Evolutionary conservation across 169 alveolate genomes (phyloP).

Genomic region (Eimeria acervulina): DNA sequence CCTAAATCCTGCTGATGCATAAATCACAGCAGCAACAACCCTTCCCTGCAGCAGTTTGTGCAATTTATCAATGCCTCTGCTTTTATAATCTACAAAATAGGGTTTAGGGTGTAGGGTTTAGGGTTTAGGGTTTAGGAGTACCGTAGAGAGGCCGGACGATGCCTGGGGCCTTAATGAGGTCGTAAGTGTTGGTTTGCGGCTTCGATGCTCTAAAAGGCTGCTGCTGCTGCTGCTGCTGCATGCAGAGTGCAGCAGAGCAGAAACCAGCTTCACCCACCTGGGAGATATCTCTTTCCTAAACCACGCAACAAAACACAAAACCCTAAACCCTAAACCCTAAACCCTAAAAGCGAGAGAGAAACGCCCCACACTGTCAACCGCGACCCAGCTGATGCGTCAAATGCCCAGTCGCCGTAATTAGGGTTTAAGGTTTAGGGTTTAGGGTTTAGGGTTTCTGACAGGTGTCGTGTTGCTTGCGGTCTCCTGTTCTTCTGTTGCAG

Average conservation of each 20-base stretch:
- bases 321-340: no score
- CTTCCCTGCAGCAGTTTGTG: no score
- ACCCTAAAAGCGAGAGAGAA: no score
- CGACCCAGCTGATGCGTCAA: not conserved
- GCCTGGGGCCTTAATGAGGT: conserved; percentile 16
- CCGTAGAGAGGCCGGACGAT: conserved; percentile 55
- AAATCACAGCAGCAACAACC: no score
- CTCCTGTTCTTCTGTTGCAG: not conserved
- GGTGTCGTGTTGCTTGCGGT: not conserved
- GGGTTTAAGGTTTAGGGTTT: not conserved
- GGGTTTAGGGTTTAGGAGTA: not conserved
- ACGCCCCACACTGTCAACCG: not conserved
- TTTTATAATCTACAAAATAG: not conserved
- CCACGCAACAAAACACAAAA: not conserved
- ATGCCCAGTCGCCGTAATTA: no score
- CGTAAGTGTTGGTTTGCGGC: conserved; percentile 50
- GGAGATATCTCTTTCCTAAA: not conserved
- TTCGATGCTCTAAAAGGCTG: not conserved
- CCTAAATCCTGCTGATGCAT: no score
- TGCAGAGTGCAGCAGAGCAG: not conserved
- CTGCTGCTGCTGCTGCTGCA: not conserved
- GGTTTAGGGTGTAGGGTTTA: not conserved
- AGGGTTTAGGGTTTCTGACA: not conserved
- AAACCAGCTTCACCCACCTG: not conserved
- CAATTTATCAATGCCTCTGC: not conserved